These are phyloP conservation scores for Sarocladium brachiariae DNA, from an alignment of 2,329 filamentous ascomycete species.

Conservation along the genomic window DNA sequence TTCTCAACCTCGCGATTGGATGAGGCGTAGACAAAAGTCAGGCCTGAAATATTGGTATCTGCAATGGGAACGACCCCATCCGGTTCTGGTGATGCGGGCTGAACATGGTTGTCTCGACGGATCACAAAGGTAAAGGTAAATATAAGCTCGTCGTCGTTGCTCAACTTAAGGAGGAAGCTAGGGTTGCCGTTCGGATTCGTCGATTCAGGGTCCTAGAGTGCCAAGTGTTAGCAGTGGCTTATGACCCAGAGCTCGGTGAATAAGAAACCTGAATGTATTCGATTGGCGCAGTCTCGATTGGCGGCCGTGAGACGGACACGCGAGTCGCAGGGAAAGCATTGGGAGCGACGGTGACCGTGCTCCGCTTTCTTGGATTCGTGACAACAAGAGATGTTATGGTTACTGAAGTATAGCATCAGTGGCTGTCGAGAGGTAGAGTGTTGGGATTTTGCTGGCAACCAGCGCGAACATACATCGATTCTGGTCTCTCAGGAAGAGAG, in stretches of 20 bases:
- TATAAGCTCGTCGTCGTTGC: conserved; percentile 83
- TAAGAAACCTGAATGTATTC: conserved; percentile 74
- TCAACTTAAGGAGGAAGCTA: conserved; percentile 77
- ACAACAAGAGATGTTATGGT: conserved; percentile 78
- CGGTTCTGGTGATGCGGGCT: conserved; percentile 33
- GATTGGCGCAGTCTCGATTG: conserved; percentile 67
- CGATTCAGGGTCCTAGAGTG: conserved; percentile 66
- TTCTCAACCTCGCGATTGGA: conserved; percentile 85
- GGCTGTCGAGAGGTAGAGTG: neutral
- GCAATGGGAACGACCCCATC: conserved; percentile 16
- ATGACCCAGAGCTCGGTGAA: too few species aligned
- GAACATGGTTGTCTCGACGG: conserved; percentile 35
- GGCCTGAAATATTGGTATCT: conserved; percentile 76
- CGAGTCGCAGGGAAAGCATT: conserved; percentile 82
- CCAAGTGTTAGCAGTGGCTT: neutral
- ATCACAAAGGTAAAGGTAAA: conserved; percentile 92
- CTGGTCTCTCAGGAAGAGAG: conserved; percentile 85
- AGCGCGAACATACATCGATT: conserved; percentile 64
- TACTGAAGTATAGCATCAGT: conserved; percentile 48
- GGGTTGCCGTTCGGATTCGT: conserved; percentile 44
- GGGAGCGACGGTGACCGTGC: conserved; percentile 69
- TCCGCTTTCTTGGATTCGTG: conserved; percentile 71
- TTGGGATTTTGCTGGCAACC: conserved; percentile 5
- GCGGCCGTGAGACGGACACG: conserved; percentile 64
- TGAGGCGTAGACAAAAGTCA: conserved; percentile 89